phyloP scores from a whole-genome alignment of 306 rosid genomes.

The Rosa multiflora region DNA sequence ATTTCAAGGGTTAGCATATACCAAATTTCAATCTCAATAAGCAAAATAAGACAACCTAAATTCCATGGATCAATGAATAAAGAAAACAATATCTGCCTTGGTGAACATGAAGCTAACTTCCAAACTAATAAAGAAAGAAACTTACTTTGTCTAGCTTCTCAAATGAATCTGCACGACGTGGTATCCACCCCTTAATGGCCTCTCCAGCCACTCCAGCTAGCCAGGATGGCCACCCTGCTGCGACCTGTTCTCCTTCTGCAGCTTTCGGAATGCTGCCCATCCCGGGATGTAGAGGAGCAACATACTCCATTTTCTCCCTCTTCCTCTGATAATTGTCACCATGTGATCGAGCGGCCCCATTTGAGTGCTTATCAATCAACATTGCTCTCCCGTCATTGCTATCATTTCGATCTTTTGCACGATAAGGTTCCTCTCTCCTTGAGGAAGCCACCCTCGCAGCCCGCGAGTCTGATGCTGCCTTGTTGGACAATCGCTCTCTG shows the following conservation, averaged over 20 bases:
- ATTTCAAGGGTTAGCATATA: background rate
- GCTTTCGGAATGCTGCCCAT: slow-evolving; percentile 77
- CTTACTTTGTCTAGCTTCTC: slow-evolving; percentile 97
- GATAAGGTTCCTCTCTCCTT: slow-evolving; percentile 74
- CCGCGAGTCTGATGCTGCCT: slow-evolving; percentile 49
- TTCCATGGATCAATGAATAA: slow-evolving; percentile 11
- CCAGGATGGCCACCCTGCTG: slow-evolving; percentile 99
- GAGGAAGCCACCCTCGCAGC: slow-evolving; percentile 63
- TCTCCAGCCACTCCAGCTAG: slow-evolving; percentile 95
- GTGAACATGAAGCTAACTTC: slow-evolving; percentile 17
- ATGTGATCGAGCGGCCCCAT: slow-evolving; percentile 57
- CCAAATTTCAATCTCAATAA: background rate
- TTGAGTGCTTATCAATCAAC: slow-evolving; percentile 66
- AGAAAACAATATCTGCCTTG: slow-evolving; percentile 16
- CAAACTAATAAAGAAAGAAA: slow-evolving; percentile 26
- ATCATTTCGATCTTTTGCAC: slow-evolving; percentile 62
- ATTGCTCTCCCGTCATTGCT: slow-evolving; percentile 59
- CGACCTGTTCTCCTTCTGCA: slow-evolving; percentile 88
- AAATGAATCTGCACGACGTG: slow-evolving; percentile 93
- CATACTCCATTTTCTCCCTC: slow-evolving; percentile 82
- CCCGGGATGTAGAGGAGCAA: slow-evolving; percentile 68
- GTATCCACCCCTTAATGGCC: slow-evolving; percentile 95
- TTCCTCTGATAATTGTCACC: slow-evolving; percentile 71
- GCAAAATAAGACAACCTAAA: background rate
- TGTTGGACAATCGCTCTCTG: slow-evolving; percentile 66